A percentile compares a stretch with the other conserved stretches of the same genome.
Conservation (phyloP, 371 early-diverging fungal species). For the Circinella minor region DNA sequence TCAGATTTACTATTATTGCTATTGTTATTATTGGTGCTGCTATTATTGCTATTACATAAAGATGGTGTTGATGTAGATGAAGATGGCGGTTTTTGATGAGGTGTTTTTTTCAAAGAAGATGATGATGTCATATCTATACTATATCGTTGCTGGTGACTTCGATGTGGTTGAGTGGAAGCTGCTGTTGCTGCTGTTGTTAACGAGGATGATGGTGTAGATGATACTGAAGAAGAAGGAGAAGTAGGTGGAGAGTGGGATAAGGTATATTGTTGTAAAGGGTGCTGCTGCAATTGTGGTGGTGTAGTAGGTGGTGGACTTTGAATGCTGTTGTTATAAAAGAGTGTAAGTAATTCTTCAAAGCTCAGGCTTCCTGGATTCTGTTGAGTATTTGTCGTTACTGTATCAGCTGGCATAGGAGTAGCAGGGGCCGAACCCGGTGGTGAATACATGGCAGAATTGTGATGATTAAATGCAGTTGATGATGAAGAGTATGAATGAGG, state of each 20-base stretch:
- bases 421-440: constrained; percentile 9
- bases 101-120: neutral
- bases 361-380: constrained; percentile 30
- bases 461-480: neutral
- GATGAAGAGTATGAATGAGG: neutral
- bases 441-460: constrained; percentile 2
- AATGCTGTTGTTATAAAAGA: constrained; percentile 26
- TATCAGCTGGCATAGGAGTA: constrained; percentile 7
- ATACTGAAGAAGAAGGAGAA: neutral
- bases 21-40: neutral
- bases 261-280: constrained; percentile 18
- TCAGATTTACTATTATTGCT: neutral
- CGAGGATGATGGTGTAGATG: neutral
- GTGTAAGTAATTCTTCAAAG: constrained; percentile 30
- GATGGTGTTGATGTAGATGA: constrained; percentile 14
- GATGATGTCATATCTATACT: neutral
- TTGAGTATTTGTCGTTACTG: neutral
- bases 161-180: constrained; percentile 1
- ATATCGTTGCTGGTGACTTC: neutral
- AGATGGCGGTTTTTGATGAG: neutral
- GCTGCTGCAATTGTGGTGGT: constrained; percentile 13
- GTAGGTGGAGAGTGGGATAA: neutral
- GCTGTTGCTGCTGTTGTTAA: neutral
- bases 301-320: neutral
- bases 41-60: no score